phyloP scores from a whole-genome alignment of 257 asterid species.

The Catharanthus roseus region DNA sequence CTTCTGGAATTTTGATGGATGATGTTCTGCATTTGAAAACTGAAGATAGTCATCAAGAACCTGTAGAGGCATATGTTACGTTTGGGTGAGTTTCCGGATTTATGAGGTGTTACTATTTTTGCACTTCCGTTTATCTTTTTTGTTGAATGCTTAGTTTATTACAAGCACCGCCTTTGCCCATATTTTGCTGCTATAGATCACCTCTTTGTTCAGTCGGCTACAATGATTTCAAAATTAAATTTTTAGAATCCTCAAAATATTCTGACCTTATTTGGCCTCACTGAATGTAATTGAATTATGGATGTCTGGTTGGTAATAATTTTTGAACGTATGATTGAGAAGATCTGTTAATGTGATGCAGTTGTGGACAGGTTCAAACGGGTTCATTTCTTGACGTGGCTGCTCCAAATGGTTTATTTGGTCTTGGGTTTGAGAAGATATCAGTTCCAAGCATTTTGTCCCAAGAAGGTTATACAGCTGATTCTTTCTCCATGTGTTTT shows the following conservation, averaged over 20 bases:
- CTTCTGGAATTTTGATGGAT: conserved; percentile 78
- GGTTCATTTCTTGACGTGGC: conserved; percentile 74
- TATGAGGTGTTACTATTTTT: conserved; percentile 13
- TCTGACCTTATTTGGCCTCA: not conserved
- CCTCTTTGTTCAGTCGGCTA: not conserved
- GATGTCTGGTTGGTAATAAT: not conserved
- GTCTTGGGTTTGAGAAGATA: conserved; percentile 75
- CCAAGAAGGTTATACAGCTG: conserved; percentile 46
- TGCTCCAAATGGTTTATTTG: conserved; percentile 84
- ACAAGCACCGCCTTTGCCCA: not conserved
- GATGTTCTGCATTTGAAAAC: conserved; percentile 67
- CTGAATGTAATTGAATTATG: not conserved
- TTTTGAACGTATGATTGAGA: conserved; percentile 13
- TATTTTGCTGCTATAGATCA: not conserved
- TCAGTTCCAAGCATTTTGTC: conserved; percentile 80
- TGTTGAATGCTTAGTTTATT: not conserved
- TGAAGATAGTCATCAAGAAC: conserved; percentile 34
- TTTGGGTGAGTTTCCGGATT: conserved; percentile 65
- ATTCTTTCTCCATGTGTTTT: conserved; percentile 91
- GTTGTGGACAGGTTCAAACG: conserved; percentile 84
- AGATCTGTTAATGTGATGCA: conserved; percentile 23
- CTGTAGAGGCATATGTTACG: conserved; percentile 50
- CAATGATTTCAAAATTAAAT: not conserved
- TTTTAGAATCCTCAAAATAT: not conserved
- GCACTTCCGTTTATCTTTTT: not conserved